Base-by-base conservation (phyloP, 139 green algal genomes). In the Chlorella sp. region DNA sequence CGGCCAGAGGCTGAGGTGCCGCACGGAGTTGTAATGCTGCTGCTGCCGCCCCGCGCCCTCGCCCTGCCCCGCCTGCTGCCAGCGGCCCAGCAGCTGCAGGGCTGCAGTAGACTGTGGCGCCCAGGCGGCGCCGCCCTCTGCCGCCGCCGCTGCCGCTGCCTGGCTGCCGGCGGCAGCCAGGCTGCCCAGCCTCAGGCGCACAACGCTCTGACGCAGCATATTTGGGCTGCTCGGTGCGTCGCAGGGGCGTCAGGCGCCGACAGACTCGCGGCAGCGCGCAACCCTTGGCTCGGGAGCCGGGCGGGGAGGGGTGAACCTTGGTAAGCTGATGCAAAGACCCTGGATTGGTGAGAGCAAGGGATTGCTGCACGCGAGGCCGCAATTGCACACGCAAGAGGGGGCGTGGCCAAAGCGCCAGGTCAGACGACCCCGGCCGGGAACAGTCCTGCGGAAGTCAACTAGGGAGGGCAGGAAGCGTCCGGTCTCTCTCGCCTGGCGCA, bases 1-100 rank as follows among this genome's bases (percentile, higher is more conserved):
- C 42, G 89, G 84, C 81, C 86, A 90, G 30, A 91, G 18, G 40
- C 83, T 90, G 28, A 91, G 14, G 75, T 84, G 42, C 32, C 81
- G 83, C 39, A 81, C 68, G 3, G 28, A n/a, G 11, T 48, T 36
- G 40, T 88, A 40, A 28, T 88, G 84, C 19, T 68, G 68, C 68
- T 40, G 28, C 14, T 48, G 39, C 28, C 68, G 57, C 1, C 82
- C 57, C 18, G 12, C 68, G 28, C 68, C n/a, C 16, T 19, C n/a
- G 26, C 68, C 84, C 36, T 57, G 39, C 9, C 84, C 84, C 28
- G 75, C 53, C 16, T 90, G 86, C 86, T 90, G 86, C 86, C 86
- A 90, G 28, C 77, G 57, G 37, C 79, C 86, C 3, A 90, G 37
- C 37, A 85, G 36, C 76, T 90, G 75, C 75, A 90, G 77, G 36